Evolutionary conservation across 371 early-diverging fungal species (phyloP).

Genomic region (Fennellomyces sp.): DNA sequence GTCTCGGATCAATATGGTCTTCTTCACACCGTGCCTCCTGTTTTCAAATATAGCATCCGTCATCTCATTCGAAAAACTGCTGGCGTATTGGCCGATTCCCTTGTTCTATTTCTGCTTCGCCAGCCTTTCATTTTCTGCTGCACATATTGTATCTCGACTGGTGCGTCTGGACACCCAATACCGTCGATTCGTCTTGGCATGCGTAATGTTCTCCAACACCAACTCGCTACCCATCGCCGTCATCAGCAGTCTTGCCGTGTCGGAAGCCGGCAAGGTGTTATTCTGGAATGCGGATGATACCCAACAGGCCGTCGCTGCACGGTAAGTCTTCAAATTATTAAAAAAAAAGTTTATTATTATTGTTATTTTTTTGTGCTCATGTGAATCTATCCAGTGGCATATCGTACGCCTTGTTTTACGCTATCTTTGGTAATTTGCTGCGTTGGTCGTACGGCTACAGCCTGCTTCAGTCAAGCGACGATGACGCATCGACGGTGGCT

Average conservation of each 20-base stretch:
- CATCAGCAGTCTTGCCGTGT: constrained; percentile 70
- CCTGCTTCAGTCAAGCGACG: constrained; percentile 38
- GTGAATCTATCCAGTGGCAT: constrained; percentile 69
- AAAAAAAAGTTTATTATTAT: neutral
- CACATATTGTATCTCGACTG: constrained; percentile 35
- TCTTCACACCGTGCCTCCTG: constrained; percentile 72
- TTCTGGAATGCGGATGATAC: constrained; percentile 66
- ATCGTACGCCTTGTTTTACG: constrained; percentile 75
- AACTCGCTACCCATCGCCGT: constrained; percentile 77
- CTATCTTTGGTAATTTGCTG: constrained; percentile 72
- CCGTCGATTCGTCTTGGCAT: constrained; percentile 64
- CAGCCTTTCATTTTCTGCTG: constrained; percentile 16
- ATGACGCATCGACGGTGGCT: neutral
- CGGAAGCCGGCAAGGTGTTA: constrained; percentile 62
- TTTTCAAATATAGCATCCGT: constrained; percentile 71
- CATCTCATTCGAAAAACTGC: constrained; percentile 58
- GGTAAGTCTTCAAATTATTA: constrained; percentile 41
- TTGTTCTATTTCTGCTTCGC: constrained; percentile 60
- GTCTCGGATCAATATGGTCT: constrained; percentile 63
- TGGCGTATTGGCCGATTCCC: constrained; percentile 76
- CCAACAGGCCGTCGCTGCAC: constrained; percentile 61
- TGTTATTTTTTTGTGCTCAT: constrained; percentile 26
- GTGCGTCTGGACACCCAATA: constrained; percentile 53
- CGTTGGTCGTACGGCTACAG: constrained; percentile 80
- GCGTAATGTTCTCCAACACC: constrained; percentile 72